phyloP scores from a whole-genome alignment of 139 green algal species.

The Coccomyxa sp. region DNA sequence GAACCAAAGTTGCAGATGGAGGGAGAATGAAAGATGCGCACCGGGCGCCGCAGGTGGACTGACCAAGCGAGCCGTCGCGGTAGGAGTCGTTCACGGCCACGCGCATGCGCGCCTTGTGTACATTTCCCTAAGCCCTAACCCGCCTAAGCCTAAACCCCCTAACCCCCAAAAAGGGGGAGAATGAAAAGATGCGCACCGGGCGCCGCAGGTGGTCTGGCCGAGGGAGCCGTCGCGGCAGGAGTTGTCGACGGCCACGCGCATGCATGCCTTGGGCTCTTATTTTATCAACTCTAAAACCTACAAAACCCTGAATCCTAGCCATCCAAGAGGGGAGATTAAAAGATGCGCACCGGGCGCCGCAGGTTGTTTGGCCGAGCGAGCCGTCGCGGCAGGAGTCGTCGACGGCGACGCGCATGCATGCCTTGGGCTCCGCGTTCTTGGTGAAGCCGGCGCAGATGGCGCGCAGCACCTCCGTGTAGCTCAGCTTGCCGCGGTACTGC shows the following conservation, averaged over 20 bases:
- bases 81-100: constrained; percentile 63
- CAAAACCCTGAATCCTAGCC: too few relatives aligned
- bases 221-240: constrained; percentile 54
- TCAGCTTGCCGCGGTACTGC: constrained; percentile 82
- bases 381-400: constrained; percentile 65
- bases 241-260: constrained; percentile 49
- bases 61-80: constrained; percentile 40
- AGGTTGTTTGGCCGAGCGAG: constrained; percentile 53
- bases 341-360: constrained; percentile 23
- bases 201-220: constrained; percentile 59
- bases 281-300: too few relatives aligned
- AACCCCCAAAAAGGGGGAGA: too few relatives aligned
- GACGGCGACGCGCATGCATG: constrained; percentile 61
- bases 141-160: too few relatives aligned
- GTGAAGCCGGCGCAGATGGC: constrained; percentile 85
- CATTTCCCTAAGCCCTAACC: too few relatives aligned
- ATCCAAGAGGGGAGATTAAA: background rate
- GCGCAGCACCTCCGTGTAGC: constrained; percentile 62
- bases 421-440: constrained; percentile 46
- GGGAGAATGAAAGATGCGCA: too few relatives aligned
- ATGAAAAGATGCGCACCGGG: background rate
- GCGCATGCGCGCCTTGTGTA: too few relatives aligned
- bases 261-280: too few relatives aligned
- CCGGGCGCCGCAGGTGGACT: constrained; percentile 48
- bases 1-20: too few relatives aligned